Evolutionary conservation across 2,329 filamentous ascomycete genomes (phyloP).

Genomic region (Aspergillus sp.): DNA sequence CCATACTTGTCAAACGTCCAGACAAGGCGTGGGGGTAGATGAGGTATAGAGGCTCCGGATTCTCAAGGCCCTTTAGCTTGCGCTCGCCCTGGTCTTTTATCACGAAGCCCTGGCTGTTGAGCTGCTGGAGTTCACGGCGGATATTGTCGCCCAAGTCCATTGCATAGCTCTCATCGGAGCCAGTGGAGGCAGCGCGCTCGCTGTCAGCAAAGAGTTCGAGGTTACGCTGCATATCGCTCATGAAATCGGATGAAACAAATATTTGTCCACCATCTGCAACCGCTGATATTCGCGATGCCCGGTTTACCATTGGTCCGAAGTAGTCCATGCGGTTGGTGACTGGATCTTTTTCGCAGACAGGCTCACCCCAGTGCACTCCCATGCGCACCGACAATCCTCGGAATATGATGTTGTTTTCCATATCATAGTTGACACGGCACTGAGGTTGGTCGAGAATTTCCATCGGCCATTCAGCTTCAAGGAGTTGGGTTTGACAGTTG

Average conservation of each 20-base stretch:
- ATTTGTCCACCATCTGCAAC: constrained; percentile 97
- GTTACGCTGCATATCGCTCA: constrained; percentile 89
- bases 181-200: constrained; percentile 67
- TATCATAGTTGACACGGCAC: constrained; percentile 78
- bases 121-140: constrained; percentile 78
- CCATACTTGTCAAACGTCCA: constrained; percentile 58
- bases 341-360: constrained; percentile 92
- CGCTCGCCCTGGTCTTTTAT: constrained; percentile 95
- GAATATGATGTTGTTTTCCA: constrained; percentile 87
- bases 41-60: constrained; percentile 92
- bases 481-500: constrained; percentile 81
- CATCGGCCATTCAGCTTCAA: constrained; percentile 89
- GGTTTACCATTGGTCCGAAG: constrained; percentile 99
- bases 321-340: constrained; percentile 99
- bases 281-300: constrained; percentile 87
- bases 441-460: constrained; percentile 86
- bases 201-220: constrained; percentile 85
- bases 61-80: constrained; percentile 95
- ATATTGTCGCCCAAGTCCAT: constrained; percentile 79
- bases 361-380: constrained; percentile 94
- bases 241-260: constrained; percentile 94
- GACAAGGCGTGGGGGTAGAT: constrained; percentile 89
- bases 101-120: constrained; percentile 90
- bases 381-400: constrained; percentile 92
- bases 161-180: constrained; percentile 71